phyloP scores from a whole-genome alignment of 306 rosid genomes.

The Geum urbanum region DNA sequence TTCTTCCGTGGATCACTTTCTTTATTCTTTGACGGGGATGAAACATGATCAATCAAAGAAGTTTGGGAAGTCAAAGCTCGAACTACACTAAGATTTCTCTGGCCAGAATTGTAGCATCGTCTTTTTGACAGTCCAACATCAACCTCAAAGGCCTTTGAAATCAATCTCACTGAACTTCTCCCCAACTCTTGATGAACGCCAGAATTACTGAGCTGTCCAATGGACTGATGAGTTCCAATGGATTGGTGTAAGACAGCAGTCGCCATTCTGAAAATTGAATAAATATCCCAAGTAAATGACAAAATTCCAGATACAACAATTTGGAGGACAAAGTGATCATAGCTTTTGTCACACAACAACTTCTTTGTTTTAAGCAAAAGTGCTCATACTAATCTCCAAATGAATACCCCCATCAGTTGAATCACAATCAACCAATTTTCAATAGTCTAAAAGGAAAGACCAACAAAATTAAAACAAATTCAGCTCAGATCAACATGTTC shows the following conservation, averaged over 20 bases:
- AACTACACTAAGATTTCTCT: conserved; percentile 34
- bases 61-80: conserved; percentile 62
- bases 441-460: background rate
- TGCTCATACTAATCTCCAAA: background rate
- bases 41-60: conserved; percentile 63
- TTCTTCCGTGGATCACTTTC: conserved; percentile 55
- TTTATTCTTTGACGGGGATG: conserved; percentile 53
- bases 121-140: conserved; percentile 44
- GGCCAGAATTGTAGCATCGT: conserved; percentile 27
- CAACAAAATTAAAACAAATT: background rate
- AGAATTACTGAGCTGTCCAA: conserved; percentile 26
- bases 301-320: background rate
- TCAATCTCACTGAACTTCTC: conserved; percentile 40
- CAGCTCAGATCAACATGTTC: conserved; percentile 10
- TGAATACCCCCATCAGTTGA: background rate
- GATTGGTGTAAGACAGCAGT: conserved; percentile 57
- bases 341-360: background rate
- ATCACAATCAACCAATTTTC: background rate
- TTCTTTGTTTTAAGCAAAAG: too few species aligned
- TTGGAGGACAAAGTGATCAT: background rate
- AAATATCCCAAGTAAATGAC: conserved; percentile 18
- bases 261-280: conserved; percentile 64
- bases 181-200: conserved; percentile 35
- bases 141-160: conserved; percentile 37
- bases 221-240: conserved; percentile 46